Percentiles rank a stretch among this genome's conserved stretches.
phyloP scores from a whole-genome alignment of 2,329 filamentous ascomycete species.

The Colletotrichum sp. region DNA sequence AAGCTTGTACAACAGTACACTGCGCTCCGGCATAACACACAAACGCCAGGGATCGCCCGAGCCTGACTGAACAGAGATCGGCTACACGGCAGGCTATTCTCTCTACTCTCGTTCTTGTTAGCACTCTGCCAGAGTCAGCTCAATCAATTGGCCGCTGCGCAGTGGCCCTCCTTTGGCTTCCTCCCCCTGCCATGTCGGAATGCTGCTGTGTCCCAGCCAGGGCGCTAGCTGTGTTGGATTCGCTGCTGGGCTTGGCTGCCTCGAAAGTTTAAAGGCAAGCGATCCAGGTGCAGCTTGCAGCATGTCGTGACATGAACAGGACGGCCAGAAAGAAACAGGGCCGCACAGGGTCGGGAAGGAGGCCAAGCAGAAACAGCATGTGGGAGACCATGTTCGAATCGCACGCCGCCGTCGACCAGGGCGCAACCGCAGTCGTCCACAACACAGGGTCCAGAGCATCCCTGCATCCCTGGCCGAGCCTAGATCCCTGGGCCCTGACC shows the following conservation, averaged over 20 bases:
- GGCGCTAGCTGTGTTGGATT: neutral
- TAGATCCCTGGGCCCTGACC: conserved; percentile 5
- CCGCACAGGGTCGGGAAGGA: neutral
- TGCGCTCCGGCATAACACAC: neutral
- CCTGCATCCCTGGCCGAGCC: conserved; percentile 10
- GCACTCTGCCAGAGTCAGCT: neutral
- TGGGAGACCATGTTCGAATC: conserved; percentile 10
- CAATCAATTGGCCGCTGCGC: neutral
- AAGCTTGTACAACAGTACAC: neutral
- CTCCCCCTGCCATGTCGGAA: neutral
- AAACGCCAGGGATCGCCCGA: conserved; percentile 4
- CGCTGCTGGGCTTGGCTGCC: neutral
- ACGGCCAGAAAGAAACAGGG: neutral
- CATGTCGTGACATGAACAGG: neutral
- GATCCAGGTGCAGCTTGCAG: neutral
- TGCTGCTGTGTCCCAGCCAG: neutral
- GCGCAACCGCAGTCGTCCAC: neutral
- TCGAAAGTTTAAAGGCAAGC: neutral
- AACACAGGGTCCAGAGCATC: conserved; percentile 15
- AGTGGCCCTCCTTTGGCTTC: neutral
- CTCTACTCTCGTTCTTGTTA: neutral
- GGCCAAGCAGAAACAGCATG: neutral
- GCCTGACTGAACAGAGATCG: neutral
- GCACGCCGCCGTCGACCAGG: neutral
- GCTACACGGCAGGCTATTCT: conserved; percentile 1